phyloP scores from a whole-genome alignment of 2,329 filamentous ascomycete genomes.

The Canariomyces notabilis region DNA sequence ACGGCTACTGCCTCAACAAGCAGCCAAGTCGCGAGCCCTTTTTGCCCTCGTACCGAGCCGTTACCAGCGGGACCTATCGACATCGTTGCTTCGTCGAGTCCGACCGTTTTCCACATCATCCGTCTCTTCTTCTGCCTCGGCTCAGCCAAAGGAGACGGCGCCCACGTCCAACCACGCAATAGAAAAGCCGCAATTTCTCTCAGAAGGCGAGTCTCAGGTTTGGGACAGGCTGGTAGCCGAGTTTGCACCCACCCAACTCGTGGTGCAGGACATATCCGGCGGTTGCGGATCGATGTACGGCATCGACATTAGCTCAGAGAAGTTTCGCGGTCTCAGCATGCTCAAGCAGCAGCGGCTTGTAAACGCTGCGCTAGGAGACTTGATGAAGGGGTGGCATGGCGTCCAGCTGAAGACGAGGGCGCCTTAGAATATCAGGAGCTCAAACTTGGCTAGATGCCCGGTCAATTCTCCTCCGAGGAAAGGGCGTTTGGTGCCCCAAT shows the following conservation, averaged over 20 bases:
- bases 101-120: constrained; percentile 13
- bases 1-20: constrained; percentile 2
- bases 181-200: constrained; percentile 46
- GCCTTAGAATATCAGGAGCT: constrained; percentile 29
- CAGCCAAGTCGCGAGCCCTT: constrained; percentile 7
- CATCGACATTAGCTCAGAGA: constrained; percentile 67
- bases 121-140: constrained; percentile 24
- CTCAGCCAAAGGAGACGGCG: constrained; percentile 14
- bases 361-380: constrained; percentile 66
- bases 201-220: constrained; percentile 54
- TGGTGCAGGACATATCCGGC: constrained; percentile 75
- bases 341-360: constrained; percentile 81
- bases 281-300: constrained; percentile 87
- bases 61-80: neutral
- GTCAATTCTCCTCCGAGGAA: neutral
- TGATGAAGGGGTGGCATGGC: constrained; percentile 78
- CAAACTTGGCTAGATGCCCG: neutral
- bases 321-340: constrained; percentile 65
- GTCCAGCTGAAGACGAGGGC: constrained; percentile 71
- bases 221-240: constrained; percentile 49
- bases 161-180: constrained; percentile 21
- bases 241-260: constrained; percentile 46
- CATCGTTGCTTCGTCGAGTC: neutral
- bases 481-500: constrained; percentile 1
- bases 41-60: constrained; percentile 5